A percentile compares a stretch with the other conserved stretches of the same genome.
Evolutionary conservation across 2,329 filamentous ascomycete species (phyloP).

Genomic region (Chlorencoelia australis): DNA sequence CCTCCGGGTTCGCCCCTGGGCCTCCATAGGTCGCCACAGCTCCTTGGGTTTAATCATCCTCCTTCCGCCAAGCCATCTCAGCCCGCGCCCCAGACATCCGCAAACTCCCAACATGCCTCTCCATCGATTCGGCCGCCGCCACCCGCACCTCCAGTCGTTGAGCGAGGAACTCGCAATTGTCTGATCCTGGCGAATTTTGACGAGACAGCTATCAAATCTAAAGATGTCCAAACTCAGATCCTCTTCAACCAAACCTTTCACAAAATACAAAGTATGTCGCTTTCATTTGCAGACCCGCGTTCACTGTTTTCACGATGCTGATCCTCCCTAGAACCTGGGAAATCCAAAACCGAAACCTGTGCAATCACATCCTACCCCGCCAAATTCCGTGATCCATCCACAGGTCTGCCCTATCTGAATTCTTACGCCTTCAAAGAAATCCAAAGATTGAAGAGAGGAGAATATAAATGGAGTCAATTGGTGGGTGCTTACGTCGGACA

Average conservation of each 20-base stretch:
- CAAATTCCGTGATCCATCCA: slow-evolving; percentile 75
- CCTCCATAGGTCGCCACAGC: slow-evolving; percentile 13
- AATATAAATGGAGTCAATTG: slow-evolving; percentile 73
- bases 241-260: slow-evolving; percentile 41
- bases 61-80: slow-evolving; percentile 18
- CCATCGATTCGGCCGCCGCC: slow-evolving; percentile 10
- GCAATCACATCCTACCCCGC: slow-evolving; percentile 76
- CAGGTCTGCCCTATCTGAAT: slow-evolving; percentile 73
- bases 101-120: slow-evolving; percentile 6
- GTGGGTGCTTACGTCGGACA: slow-evolving; percentile 77
- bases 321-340: slow-evolving; percentile 6
- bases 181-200: slow-evolving; percentile 50
- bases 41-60: slow-evolving; percentile 22
- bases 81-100: slow-evolving; percentile 16
- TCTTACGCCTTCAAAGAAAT: slow-evolving; percentile 74
- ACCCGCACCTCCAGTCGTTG: slow-evolving; percentile 29
- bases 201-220: slow-evolving; percentile 36
- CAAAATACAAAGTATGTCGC: slow-evolving; percentile 36
- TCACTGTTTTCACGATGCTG: background rate
- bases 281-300: background rate
- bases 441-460: slow-evolving; percentile 59
- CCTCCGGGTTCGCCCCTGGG: slow-evolving; percentile 5
- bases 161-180: slow-evolving; percentile 44
- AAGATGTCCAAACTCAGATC: slow-evolving; percentile 44
- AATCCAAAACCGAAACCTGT: slow-evolving; percentile 40